Evolutionary conservation across 371 early-diverging fungal species (phyloP).

Genomic region (Phascolomyces articulosus): DNA sequence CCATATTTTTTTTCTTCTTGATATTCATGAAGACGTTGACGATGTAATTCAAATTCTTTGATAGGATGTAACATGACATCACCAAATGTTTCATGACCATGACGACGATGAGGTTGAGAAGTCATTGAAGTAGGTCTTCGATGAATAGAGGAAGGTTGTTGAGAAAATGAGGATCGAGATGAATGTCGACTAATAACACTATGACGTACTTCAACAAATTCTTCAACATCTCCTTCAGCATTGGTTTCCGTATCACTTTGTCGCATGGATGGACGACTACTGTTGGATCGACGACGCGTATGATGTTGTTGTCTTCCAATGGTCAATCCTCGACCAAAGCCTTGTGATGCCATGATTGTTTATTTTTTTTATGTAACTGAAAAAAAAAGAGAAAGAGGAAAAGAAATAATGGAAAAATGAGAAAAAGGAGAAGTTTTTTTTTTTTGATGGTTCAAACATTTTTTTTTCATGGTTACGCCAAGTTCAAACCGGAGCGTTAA

Average conservation of each 20-base stretch:
- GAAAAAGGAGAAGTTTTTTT: not conserved
- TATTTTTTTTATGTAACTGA: not conserved
- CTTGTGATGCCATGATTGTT: not conserved
- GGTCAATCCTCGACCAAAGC: constrained; percentile 6
- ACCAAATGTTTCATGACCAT: constrained; percentile 51
- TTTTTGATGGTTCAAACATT: no score
- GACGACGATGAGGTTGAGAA: constrained; percentile 39
- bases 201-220: constrained; percentile 2
- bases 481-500: no score
- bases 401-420: not conserved
- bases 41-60: constrained; percentile 35
- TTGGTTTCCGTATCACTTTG: not conserved
- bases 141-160: not conserved
- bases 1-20: constrained; percentile 36
- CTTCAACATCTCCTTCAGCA: constrained; percentile 1
- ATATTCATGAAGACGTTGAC: constrained; percentile 36
- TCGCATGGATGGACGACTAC: not conserved
- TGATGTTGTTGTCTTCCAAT: constrained; percentile 2
- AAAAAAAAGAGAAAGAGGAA: not conserved
- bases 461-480: no score
- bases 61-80: constrained; percentile 44
- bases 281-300: not conserved
- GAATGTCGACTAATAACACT: not conserved
- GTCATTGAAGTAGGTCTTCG: constrained; percentile 8
- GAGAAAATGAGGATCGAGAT: constrained; percentile 1